Evolutionary conservation across 805 yeast genomes (phyloP).

Genomic region (Kluyveromyces siamensis): DNA sequence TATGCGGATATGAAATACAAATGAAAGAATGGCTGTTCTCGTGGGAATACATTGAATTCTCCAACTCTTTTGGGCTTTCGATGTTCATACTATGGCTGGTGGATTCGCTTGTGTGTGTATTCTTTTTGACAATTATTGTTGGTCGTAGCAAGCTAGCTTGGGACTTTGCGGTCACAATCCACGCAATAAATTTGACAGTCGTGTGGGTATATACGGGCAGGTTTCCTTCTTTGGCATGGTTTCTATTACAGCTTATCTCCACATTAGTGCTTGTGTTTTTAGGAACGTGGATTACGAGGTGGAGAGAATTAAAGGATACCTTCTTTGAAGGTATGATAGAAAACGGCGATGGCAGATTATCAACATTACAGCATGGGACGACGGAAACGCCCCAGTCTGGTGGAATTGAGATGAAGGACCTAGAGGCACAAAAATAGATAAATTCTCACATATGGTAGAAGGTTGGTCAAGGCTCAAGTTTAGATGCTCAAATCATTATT

Average conservation of each 20-base stretch:
- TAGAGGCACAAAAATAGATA: constrained; percentile 17
- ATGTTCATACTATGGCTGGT: constrained; percentile 70
- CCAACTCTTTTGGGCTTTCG: constrained; percentile 74
- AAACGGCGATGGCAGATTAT: constrained; percentile 26
- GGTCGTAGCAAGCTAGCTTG: constrained; percentile 91
- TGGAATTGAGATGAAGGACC: constrained; percentile 16
- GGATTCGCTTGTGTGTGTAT: constrained; percentile 73
- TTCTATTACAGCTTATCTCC: constrained; percentile 67
- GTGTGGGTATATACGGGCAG: constrained; percentile 56
- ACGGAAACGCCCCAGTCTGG: not conserved
- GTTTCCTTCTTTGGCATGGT: constrained; percentile 79
- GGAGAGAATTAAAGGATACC: constrained; percentile 84
- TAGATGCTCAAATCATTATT: not conserved
- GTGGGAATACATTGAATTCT: constrained; percentile 66
- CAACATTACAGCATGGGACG: not conserved
- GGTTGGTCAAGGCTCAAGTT: not conserved
- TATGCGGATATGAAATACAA: constrained; percentile 64
- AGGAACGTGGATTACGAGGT: constrained; percentile 84
- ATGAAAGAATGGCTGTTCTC: constrained; percentile 62
- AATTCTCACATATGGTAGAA: not conserved
- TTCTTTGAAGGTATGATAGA: constrained; percentile 81
- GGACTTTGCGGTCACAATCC: constrained; percentile 94
- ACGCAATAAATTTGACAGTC: constrained; percentile 64
- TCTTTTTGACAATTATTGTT: constrained; percentile 77
- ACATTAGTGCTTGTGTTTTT: constrained; percentile 61